Evolutionary conservation across 2,329 filamentous ascomycete genomes (phyloP), one percentile per base, ranked within the genome.

Genomic region (Basipetospora sp.): DNA sequence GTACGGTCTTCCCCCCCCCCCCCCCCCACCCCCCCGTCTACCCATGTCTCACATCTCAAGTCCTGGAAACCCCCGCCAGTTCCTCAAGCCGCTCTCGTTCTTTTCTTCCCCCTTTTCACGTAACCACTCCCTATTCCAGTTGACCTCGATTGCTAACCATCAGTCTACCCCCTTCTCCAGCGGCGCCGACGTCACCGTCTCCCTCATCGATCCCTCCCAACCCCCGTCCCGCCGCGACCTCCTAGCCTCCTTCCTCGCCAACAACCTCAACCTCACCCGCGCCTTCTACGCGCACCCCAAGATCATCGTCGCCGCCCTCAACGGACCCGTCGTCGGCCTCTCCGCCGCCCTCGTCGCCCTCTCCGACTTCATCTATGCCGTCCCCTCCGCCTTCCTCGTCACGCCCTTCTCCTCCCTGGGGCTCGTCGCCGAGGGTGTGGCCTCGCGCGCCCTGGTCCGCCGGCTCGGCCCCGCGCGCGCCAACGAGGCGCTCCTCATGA

Each of bases 271-370:
- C 67, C 72, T 84, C 50, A 90, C 87, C 2, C 79, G 84, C 49
- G 79, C 85, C 48, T 94, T 96, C 64, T 87, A 90, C 65, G 78
- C 77, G 11, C 90, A 96, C 61, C 83, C 86, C 49, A 94, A 96
- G 63, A 81, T 96, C 59, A 80, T 96, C 17, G 72, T 96, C 42
- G 78, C 79, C 0, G 90, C 84, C 0, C 77, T 96, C 46, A 96
- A 96, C 61, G 90, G 88, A 3, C 90, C 90, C 5, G 86, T 77
- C 9, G 70, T 98, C 38, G 90, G 90, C 5, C 77, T 96, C 22
- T 82, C 80, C 2, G 90, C 88, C 1, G 87, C 88, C 0, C 61
- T 96, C 1, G 65, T 85, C 41, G 78, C 77, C 19, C 81, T 84
- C 56, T 82, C 82, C 17, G 90, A 96, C 64, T 96, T 96, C 64